A percentile compares a stretch with the other conserved stretches of the same genome.
Conservation (phyloP, 2,329 filamentous ascomycete species). For the Rhynchosporium agropyri region DNA sequence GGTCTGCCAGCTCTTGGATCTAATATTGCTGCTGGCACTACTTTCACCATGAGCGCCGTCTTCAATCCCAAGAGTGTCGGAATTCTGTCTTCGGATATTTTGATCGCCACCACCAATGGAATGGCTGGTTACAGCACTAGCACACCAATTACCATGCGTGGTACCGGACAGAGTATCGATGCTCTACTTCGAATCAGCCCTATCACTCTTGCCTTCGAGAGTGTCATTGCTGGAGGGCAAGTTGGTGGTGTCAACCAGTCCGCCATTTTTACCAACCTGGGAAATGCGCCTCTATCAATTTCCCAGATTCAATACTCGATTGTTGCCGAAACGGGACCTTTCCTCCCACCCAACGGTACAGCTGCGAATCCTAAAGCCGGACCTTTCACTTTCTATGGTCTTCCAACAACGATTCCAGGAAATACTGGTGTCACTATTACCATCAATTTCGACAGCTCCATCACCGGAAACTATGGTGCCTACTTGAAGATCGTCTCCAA, state of each 20-base stretch:
- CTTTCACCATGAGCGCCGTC: constrained; percentile 48
- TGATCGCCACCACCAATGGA: constrained; percentile 52
- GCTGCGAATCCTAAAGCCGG: constrained; percentile 47
- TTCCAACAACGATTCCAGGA: constrained; percentile 50
- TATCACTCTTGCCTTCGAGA: constrained; percentile 52
- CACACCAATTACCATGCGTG: constrained; percentile 52
- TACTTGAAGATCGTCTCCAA: constrained; percentile 54
- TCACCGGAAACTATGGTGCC: constrained; percentile 51
- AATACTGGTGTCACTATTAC: constrained; percentile 46
- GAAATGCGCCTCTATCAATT: constrained; percentile 51
- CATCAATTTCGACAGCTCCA: constrained; percentile 52
- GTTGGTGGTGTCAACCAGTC: constrained; percentile 47
- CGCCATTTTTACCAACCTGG: constrained; percentile 53
- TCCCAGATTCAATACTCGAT: constrained; percentile 43
- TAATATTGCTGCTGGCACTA: constrained; percentile 44
- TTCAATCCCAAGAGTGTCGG: constrained; percentile 54
- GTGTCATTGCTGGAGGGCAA: constrained; percentile 50
- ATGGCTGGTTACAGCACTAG: constrained; percentile 50
- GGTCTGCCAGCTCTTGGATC: constrained; percentile 41
- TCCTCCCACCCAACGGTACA: constrained; percentile 41
- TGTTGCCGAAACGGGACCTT: constrained; percentile 50
- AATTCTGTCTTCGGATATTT: constrained; percentile 50
- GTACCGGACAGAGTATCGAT: constrained; percentile 50
- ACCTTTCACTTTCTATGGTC: constrained; percentile 51
- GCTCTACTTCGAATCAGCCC: constrained; percentile 53